Percentiles rank a stretch among this genome's conserved stretches.
These are phyloP conservation scores for Pseudocercospora ulei DNA, from an alignment of 2,329 filamentous ascomycete species.

Conservation along the genomic window DNA sequence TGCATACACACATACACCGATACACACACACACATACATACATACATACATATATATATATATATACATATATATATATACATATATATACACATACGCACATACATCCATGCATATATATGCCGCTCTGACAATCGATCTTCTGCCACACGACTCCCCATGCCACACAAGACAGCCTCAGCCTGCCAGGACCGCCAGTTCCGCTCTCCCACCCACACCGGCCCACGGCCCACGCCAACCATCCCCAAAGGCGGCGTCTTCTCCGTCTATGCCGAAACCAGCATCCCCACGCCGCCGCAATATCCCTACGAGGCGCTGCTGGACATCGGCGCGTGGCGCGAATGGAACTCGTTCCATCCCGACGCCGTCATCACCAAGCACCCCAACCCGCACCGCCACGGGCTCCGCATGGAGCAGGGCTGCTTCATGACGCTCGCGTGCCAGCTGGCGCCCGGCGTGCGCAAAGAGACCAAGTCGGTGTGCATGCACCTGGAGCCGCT, in stretches of 20 bases:
- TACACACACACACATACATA: too few species aligned
- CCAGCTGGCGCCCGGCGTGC: constrained; percentile 35
- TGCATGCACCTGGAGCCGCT: constrained; percentile 34
- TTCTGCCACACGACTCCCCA: too few species aligned
- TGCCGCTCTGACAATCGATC: too few species aligned
- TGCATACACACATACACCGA: too few species aligned
- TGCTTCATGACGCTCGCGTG: constrained; percentile 41
- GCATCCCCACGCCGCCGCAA: constrained; percentile 37
- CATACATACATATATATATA: too few species aligned
- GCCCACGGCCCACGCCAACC: constrained; percentile 27
- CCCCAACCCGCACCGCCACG: constrained; percentile 24
- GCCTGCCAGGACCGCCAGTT: constrained; percentile 29
- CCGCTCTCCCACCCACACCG: constrained; percentile 25
- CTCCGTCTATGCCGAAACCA: constrained; percentile 31
- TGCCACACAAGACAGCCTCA: too few species aligned
- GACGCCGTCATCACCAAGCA: constrained; percentile 41
- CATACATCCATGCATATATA: too few species aligned
- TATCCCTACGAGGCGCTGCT: constrained; percentile 40
- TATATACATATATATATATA: too few species aligned
- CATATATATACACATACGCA: too few species aligned
- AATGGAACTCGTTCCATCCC: constrained; percentile 43
- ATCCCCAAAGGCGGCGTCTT: constrained; percentile 32
- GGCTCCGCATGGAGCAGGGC: constrained; percentile 32
- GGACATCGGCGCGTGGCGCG: constrained; percentile 40
- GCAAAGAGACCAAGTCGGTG: constrained; percentile 28